Evolutionary conservation across 257 asterid species (phyloP).

Genomic region (Plantago ovata): DNA sequence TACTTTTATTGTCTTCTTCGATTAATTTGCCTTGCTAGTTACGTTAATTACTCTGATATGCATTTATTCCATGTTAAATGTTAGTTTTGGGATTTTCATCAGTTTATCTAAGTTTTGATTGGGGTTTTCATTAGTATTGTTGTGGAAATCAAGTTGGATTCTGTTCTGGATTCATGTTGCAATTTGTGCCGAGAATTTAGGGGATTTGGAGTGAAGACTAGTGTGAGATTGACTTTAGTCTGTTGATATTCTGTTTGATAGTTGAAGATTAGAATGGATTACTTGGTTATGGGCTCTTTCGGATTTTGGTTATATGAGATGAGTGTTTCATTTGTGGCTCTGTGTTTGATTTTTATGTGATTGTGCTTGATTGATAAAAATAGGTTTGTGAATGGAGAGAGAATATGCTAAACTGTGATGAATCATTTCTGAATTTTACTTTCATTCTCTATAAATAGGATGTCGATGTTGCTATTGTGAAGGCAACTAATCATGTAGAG

Average conservation of each 20-base stretch:
- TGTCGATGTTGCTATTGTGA: slow-evolving; percentile 97
- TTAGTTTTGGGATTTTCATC: not conserved
- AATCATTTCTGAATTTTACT: slow-evolving; percentile 3
- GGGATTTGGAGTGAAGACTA: not conserved
- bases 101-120: not conserved
- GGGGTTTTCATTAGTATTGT: not conserved
- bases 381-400: slow-evolving; percentile 9
- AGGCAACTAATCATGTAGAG: slow-evolving; percentile 98
- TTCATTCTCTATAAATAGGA: slow-evolving; percentile 48
- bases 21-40: not conserved
- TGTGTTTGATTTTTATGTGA: not conserved
- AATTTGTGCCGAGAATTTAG: slow-evolving; percentile 6
- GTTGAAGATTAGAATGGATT: slow-evolving; percentile 12
- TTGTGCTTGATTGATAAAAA: slow-evolving; percentile 16
- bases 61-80: not conserved
- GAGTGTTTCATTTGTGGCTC: not conserved
- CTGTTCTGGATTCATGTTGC: not conserved
- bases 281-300: slow-evolving; percentile 15
- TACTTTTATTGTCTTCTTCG: not conserved
- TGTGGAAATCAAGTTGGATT: not conserved
- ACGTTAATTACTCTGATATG: not conserved
- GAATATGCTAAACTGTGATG: slow-evolving; percentile 8
- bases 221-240: too few relatives aligned
- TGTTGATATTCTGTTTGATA: not conserved
- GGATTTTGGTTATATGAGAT: slow-evolving; percentile 16